Conservation (phyloP, 2,329 filamentous ascomycete species). For the Botryotinia globosa region DNA sequence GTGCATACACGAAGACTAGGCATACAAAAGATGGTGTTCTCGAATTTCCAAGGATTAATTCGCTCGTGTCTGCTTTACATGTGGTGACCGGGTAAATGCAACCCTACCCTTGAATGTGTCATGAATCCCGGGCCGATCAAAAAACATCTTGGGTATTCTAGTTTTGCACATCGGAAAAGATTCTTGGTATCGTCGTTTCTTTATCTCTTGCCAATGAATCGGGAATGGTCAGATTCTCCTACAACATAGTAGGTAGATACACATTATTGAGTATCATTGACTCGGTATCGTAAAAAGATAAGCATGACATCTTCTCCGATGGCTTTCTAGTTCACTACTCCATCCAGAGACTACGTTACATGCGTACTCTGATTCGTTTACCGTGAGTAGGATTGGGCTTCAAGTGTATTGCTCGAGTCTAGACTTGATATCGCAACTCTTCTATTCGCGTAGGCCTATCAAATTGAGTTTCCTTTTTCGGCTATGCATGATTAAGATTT, state of each 20-base stretch:
- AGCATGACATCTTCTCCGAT: not conserved
- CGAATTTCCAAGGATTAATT: not conserved
- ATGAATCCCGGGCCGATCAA: conserved; percentile 8
- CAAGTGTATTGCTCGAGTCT: not conserved
- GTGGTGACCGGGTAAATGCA: not conserved
- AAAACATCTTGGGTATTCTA: not conserved
- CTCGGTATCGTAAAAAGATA: not conserved
- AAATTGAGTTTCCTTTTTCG: conserved; percentile 3
- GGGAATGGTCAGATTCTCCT: not conserved
- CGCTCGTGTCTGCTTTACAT: not conserved
- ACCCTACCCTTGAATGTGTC: not conserved
- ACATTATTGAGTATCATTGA: not conserved
- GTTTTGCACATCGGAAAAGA: not conserved
- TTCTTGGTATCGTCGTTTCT: not conserved
- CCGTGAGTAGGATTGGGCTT: not conserved
- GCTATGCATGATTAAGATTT: not conserved
- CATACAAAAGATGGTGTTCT: not conserved
- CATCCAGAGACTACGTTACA: not conserved
- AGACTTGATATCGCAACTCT: not conserved
- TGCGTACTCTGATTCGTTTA: not conserved
- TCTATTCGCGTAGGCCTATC: not conserved
- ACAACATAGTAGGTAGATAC: not conserved
- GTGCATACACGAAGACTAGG: conserved; percentile 18
- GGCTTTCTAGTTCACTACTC: not conserved
- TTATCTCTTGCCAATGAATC: not conserved